Conservation (phyloP, 805 yeast species). For the Kurtzmaniella fragi region DNA sequence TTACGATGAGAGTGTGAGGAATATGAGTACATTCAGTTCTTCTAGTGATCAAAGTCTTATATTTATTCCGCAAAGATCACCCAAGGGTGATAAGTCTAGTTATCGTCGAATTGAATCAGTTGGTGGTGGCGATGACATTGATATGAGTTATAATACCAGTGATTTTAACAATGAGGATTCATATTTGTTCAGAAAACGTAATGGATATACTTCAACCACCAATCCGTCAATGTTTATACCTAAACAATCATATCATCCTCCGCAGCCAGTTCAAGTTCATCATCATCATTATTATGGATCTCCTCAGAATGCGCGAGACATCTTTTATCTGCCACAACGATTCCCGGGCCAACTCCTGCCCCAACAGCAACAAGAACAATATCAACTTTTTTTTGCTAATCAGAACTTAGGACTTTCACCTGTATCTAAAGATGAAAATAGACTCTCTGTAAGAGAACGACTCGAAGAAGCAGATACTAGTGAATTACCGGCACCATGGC, state of each 20-base stretch:
- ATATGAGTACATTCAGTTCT: constrained; percentile 9
- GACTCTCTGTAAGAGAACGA: too few species aligned
- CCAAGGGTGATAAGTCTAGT: not conserved
- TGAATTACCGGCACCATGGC: constrained; percentile 58
- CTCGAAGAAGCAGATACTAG: too few species aligned
- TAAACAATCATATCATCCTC: not conserved
- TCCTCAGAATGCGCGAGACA: constrained; percentile 1
- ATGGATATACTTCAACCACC: constrained; percentile 1
- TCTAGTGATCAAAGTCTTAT: constrained; percentile 9
- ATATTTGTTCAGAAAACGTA: constrained; percentile 10
- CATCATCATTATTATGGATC: constrained; percentile 42
- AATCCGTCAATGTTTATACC: not conserved
- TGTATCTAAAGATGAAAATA: too few species aligned
- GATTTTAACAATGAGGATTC: constrained; percentile 8
- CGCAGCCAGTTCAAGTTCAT: constrained; percentile 25
- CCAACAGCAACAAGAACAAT: not conserved
- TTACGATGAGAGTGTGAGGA: constrained; percentile 5
- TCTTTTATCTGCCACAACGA: not conserved
- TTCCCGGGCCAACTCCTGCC: not conserved
- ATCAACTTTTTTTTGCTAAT: too few species aligned
- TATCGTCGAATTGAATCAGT: constrained; percentile 8
- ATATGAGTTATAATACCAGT: too few species aligned
- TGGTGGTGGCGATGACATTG: constrained; percentile 1
- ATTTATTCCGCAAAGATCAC: not conserved
- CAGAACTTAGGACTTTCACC: too few species aligned